Percentiles rank a stretch among this genome's conserved stretches.
Conservation (phyloP, 345 rosid species). For the Gossypium ekmanianum region DNA sequence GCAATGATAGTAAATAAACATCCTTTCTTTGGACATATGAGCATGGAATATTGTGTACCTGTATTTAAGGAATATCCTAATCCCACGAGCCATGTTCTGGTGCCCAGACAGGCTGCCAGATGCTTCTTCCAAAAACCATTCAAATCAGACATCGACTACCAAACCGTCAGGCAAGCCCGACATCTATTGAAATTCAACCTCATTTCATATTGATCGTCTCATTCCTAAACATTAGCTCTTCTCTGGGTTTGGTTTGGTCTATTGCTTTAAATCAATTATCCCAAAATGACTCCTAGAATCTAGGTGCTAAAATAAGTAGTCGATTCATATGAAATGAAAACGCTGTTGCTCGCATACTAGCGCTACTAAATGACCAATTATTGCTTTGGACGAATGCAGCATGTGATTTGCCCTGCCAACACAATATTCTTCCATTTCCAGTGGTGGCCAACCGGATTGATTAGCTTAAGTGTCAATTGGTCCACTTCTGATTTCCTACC, state of each 20-base stretch:
- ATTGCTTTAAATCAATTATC: not conserved
- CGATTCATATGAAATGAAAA: not conserved
- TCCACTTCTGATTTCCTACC: not conserved
- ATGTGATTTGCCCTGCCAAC: not conserved
- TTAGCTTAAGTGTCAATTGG: not conserved
- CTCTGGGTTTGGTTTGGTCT: not conserved
- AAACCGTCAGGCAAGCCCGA: not conserved
- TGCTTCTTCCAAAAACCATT: not conserved
- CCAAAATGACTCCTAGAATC: not conserved
- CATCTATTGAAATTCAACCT: not conserved
- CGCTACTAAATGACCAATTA: not conserved
- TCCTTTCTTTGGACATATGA: not conserved
- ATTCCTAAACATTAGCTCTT: not conserved
- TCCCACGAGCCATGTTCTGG: not conserved
- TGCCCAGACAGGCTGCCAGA: not conserved
- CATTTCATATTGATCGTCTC: too few relatives aligned
- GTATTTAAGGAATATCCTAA: slow-evolving; percentile 1
- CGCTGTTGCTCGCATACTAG: not conserved
- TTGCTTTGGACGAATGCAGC: not conserved
- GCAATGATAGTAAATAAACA: not conserved
- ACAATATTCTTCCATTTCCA: not conserved
- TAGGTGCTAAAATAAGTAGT: too few relatives aligned
- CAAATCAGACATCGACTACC: not conserved
- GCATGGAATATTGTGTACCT: not conserved
- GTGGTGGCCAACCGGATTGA: not conserved